Evolutionary conservation across 2,329 filamentous ascomycete genomes (phyloP).

Genomic region (Penicillium frequentans): DNA sequence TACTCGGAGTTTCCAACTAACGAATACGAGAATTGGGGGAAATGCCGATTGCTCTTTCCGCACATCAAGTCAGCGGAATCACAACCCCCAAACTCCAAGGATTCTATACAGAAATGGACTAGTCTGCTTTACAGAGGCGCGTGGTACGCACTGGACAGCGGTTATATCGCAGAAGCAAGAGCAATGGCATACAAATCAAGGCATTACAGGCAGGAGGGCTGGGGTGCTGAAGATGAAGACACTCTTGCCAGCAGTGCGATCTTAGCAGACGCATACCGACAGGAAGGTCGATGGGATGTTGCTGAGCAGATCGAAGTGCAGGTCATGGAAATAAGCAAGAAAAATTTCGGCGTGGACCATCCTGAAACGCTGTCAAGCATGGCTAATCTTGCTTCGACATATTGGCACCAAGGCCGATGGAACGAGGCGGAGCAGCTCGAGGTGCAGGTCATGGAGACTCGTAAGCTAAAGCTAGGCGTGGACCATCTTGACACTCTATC

Average conservation of each 20-base stretch:
- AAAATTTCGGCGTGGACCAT: neutral
- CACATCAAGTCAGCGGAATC: conserved; percentile 17
- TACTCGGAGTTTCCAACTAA: conserved; percentile 16
- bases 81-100: neutral
- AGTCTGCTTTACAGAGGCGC: neutral
- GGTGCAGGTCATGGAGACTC: no score
- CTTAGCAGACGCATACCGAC: no score
- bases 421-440: neutral
- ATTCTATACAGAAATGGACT: neutral
- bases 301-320: neutral
- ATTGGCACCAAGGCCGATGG: neutral
- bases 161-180: no score
- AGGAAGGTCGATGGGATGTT: no score
- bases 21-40: conserved; percentile 25
- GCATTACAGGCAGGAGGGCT: no score
- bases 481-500: no score
- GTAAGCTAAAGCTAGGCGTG: no score
- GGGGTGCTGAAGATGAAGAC: no score
- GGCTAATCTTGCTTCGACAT: neutral
- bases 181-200: no score
- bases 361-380: neutral
- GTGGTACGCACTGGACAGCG: no score
- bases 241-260: no score
- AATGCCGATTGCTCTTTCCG: conserved; percentile 24
- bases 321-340: neutral